phyloP scores from a whole-genome alignment of 176 grass and related monocot genomes.

The Ananas comosus region DNA sequence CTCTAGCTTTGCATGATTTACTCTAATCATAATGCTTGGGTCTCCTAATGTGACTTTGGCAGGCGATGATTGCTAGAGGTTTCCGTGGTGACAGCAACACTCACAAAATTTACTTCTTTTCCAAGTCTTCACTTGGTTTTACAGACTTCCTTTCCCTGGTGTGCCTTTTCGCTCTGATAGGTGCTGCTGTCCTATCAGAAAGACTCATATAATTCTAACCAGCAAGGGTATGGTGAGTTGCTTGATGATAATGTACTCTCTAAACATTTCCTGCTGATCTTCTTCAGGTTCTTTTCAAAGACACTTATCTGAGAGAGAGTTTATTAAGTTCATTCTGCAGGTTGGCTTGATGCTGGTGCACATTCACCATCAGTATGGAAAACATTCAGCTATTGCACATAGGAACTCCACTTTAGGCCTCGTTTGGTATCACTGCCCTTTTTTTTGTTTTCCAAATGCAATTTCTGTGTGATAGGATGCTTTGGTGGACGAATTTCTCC shows the following conservation, averaged over 20 bases:
- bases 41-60: constrained; percentile 14
- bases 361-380: neutral
- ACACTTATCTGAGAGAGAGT: neutral
- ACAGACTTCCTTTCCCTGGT: constrained; percentile 65
- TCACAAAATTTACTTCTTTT: constrained; percentile 75
- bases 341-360: neutral
- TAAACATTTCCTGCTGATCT: neutral
- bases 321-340: neutral
- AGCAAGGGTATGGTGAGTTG: neutral
- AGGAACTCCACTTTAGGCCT: too few species aligned
- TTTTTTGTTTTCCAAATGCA: too few species aligned
- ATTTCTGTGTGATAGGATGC: too few species aligned
- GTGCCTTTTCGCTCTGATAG: constrained; percentile 56
- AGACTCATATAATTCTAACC: constrained; percentile 34
- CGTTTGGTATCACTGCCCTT: too few species aligned
- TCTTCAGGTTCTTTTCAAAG: neutral
- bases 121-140: constrained; percentile 66
- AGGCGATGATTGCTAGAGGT: constrained; percentile 94
- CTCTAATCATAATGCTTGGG: neutral
- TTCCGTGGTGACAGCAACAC: constrained; percentile 65
- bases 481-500: too few species aligned
- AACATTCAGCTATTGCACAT: neutral
- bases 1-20: constrained; percentile 7
- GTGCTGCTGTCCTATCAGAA: constrained; percentile 54
- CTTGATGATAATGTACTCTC: neutral